Conservation (phyloP, 1,284 basidiomycete genomes). For the Irpex rosettiformis region DNA sequence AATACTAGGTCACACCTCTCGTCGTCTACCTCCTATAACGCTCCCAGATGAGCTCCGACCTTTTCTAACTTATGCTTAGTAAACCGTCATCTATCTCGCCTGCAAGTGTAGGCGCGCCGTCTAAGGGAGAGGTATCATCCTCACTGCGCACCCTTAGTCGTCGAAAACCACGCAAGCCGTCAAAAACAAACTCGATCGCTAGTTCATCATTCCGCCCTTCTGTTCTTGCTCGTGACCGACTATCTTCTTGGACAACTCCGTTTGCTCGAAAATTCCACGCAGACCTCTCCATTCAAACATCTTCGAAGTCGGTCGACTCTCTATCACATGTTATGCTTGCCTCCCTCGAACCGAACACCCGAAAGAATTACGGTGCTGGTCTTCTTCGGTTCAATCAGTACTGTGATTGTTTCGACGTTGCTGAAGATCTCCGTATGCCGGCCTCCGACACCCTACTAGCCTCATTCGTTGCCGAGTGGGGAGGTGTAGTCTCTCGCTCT, state of each 20-base stretch:
- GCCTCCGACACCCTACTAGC: constrained; percentile 25
- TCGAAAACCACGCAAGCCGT: background rate
- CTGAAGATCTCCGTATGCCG: constrained; percentile 31
- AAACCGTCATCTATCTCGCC: background rate
- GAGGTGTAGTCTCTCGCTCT: background rate
- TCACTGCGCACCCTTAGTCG: background rate
- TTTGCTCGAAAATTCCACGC: background rate
- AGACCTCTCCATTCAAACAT: background rate
- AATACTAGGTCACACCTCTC: background rate
- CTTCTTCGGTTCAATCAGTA: constrained; percentile 32
- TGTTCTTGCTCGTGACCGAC: constrained; percentile 11
- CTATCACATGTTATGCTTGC: background rate
- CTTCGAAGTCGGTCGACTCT: background rate
- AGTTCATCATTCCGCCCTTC: background rate
- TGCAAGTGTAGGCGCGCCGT: background rate
- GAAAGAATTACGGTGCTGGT: constrained; percentile 30
- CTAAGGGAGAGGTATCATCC: background rate
- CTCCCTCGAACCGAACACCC: constrained; percentile 20
- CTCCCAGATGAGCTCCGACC: background rate
- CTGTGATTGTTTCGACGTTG: constrained; percentile 28
- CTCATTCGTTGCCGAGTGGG: constrained; percentile 20
- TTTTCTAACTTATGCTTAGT: background rate
- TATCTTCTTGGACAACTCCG: background rate
- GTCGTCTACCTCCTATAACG: background rate
- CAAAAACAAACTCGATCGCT: background rate